Evolutionary conservation across 2,329 filamentous ascomycete genomes (phyloP).

Genomic region (Fusarium pilosicola): DNA sequence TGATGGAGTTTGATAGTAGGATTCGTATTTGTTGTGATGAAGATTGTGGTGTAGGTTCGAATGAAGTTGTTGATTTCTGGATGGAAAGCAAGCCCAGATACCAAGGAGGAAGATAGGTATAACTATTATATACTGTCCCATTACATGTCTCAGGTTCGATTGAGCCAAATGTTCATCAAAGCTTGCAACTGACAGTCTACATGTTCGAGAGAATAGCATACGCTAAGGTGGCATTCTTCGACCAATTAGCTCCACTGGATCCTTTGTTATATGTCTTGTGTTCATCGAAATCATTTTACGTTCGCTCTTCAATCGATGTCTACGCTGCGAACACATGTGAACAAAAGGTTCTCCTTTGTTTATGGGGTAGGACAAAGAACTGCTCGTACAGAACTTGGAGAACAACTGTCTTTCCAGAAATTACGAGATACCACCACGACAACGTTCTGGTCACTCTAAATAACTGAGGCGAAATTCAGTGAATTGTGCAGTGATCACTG

Average conservation of each 20-base stretch:
- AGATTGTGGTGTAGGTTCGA: background rate
- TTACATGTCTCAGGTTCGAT: accelerated
- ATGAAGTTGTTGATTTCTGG: background rate
- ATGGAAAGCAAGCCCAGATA: accelerated
- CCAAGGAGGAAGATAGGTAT: too few relatives aligned
- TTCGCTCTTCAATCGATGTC: accelerated
- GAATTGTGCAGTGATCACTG: accelerated
- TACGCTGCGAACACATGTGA: accelerated
- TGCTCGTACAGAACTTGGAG: too few relatives aligned
- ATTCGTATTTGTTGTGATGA: background rate
- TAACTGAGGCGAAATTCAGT: accelerated
- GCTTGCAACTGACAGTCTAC: accelerated
- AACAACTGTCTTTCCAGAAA: accelerated
- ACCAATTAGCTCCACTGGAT: accelerated
- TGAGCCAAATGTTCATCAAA: background rate
- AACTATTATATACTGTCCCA: accelerated
- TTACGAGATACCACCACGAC: accelerated
- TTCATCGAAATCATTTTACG: background rate
- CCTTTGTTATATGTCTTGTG: background rate
- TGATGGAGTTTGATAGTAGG: background rate
- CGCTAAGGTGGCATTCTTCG: accelerated
- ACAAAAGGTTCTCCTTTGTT: accelerated
- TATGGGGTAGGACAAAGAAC: background rate
- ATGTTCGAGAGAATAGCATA: background rate
- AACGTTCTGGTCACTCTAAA: accelerated